Base-by-base conservation (phyloP, 768 basidiomycete genomes). In the Boletus subcaerulescens region DNA sequence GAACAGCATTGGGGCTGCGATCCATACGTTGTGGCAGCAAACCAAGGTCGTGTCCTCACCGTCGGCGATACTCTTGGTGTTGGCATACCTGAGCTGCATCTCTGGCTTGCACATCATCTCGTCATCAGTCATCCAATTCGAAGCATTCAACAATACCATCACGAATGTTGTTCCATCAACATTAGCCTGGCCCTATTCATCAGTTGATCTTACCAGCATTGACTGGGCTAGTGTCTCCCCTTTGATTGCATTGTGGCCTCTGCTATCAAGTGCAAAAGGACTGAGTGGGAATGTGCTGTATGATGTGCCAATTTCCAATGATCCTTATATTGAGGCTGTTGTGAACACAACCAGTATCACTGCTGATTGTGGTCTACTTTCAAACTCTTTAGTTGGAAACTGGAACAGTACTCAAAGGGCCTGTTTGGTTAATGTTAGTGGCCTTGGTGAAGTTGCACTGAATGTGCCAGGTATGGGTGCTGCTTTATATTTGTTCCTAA, bases 1-100 rank as follows among this genome's bases (percentile, higher is more conserved):
- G 66, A 53, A 45, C 1, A 64, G 66, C n/a, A 56, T 68, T 22
- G 66, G 66, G 2, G 56, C 64, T 4, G 59, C 66, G 1, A 55
- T 60, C 31, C 10, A 22, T 7, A 24, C 14, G 1, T 8, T 68
- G 17, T 67, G 64, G 64, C 43, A 56, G 24, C 66, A 68, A 56
- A 60, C 45, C 17, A 44, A 50, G 15, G 33, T 67, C 24, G 14
- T 51, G 0, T 51, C 67, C 4, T 48, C 60, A 1, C 50, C 56
- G 1, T 29, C 8, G 5, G 29, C 26, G 18, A 49, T 57, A n/a
- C 20, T 63, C 12, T 29, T 44, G 12, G 49, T 54, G 5, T 18
- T 63, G 10, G n/a, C 48, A 3, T 68, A 68, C 44, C 49, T 68
- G 5, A 36, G 26, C 5, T 54, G 52, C 18, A 60, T 68, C 36